A percentile compares a stretch with the other conserved stretches of the same genome.
phyloP scores from a whole-genome alignment of 257 asterid species.

The Capsicum rhomboideum region DNA sequence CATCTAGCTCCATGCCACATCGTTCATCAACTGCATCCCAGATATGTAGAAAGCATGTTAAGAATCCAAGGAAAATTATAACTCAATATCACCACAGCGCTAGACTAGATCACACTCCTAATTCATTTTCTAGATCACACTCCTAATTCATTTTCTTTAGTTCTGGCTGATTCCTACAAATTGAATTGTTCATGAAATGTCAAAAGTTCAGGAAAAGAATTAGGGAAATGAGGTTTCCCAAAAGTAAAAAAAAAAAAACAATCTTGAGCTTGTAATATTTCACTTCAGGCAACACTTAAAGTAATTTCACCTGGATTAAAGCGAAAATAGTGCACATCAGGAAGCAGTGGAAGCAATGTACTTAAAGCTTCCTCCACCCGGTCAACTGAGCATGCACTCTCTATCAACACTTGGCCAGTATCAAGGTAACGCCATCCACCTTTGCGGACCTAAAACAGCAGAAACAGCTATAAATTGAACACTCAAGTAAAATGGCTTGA shows the following conservation, averaged over 20 bases:
- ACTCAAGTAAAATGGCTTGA: neutral
- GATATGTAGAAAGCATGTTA: neutral
- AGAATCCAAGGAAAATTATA: neutral
- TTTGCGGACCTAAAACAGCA: constrained; percentile 58
- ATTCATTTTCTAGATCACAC: neutral
- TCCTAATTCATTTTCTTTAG: neutral
- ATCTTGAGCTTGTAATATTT: neutral
- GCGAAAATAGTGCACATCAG: constrained; percentile 86
- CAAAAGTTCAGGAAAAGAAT: neutral
- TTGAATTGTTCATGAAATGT: neutral
- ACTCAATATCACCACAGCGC: neutral
- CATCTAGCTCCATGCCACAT: constrained; percentile 98
- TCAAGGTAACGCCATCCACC: constrained; percentile 99
- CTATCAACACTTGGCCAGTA: constrained; percentile 95
- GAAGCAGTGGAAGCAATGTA: constrained; percentile 92
- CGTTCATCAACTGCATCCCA: constrained; percentile 79
- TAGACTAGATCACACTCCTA: neutral
- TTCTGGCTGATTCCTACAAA: neutral
- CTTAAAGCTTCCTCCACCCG: constrained; percentile 96
- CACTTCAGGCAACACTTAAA: constrained; percentile 4
- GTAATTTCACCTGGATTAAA: constrained; percentile 83
- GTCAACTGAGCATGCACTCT: constrained; percentile 98
- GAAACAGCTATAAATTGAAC: constrained; percentile 1
- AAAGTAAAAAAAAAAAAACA: neutral
- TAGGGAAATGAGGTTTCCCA: neutral